phyloP scores from a whole-genome alignment of 2,329 filamentous ascomycete genomes.

The Stenocarpella maydis region DNA sequence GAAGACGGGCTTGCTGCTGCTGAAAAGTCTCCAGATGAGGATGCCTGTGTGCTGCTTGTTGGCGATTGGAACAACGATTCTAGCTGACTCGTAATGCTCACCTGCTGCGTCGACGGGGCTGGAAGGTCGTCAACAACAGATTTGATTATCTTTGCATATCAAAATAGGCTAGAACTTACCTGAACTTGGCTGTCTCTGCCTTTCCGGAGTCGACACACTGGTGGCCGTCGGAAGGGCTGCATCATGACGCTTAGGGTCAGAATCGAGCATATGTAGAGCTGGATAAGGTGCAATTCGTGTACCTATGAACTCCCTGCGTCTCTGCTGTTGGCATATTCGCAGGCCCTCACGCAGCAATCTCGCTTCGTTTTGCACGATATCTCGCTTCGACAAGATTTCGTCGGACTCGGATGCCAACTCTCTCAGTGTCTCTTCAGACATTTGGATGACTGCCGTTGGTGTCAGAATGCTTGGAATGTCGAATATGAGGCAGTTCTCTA shows the following conservation, averaged over 20 bases:
- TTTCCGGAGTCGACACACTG: not conserved
- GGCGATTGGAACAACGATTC: not conserved
- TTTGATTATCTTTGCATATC: not conserved
- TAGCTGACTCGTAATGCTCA: not conserved
- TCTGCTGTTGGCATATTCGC: not conserved
- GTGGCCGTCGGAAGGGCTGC: not conserved
- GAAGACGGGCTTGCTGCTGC: not conserved
- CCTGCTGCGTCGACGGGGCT: not conserved
- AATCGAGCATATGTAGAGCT: too few species aligned
- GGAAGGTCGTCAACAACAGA: not conserved
- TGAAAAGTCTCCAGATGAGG: not conserved
- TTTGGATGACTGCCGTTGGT: not conserved
- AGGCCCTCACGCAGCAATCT: not conserved
- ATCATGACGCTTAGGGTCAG: not conserved
- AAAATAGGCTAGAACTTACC: not conserved
- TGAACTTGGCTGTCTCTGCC: not conserved
- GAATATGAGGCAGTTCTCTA: constrained; percentile 1
- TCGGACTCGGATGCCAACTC: not conserved
- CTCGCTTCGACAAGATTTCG: not conserved
- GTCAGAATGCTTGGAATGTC: not conserved
- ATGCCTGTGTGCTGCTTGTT: not conserved
- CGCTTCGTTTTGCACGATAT: not conserved
- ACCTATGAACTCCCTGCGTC: not conserved
- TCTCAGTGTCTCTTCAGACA: not conserved
- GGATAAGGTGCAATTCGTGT: too few species aligned